Base-by-base conservation (phyloP, 805 yeast species). In the Debaryomyces castellii region DNA sequence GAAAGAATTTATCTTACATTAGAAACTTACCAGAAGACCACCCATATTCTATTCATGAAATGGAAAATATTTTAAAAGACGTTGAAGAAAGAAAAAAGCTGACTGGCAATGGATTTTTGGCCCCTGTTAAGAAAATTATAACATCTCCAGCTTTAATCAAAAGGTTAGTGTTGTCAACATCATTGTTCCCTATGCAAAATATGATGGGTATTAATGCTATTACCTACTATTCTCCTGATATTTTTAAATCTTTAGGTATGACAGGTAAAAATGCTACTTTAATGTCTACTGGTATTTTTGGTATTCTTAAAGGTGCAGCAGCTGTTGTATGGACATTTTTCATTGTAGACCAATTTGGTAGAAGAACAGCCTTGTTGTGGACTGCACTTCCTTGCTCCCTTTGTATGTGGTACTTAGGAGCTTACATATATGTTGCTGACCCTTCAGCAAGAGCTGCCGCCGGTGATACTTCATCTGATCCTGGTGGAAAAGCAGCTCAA, bases 211-310 rank as follows among this genome's bases (percentile, higher is more conserved):
- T 78, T 53, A 70, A 76, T 50, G 78, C 80, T 33, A 66, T 77
- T 41, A 76, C 73, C 37, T 79, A 79, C 55, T 79, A 78, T 55
- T 75, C 82, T 11, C 81, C 81, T 20, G 66, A 71, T 8, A 66
- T 79, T 36, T 76, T 78, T 59, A 62, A 70, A 49, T 67, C 79
- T 3, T 65, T 78, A 46, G 83, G 83, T 14, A 68, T 78, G 20
- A 58, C 58, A 27, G 77, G 80, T 1, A 57, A 72, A 5, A 65
- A 71, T 40, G 71, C 80, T 0, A 71, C 74, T 1, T 63, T 79
- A 37, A 66, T 75, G 16, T 75, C 82, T 3, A 77, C 82, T 7
- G 83, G 83, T 43, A 62, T 78, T 43, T 77, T 77, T 57, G 83
- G 83, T 22, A 62, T 77, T 28, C 61, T 77, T 38, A 78, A 78